Base-by-base conservation (phyloP, 163 green algal genomes). In the Scenedesmus sp. region DNA sequence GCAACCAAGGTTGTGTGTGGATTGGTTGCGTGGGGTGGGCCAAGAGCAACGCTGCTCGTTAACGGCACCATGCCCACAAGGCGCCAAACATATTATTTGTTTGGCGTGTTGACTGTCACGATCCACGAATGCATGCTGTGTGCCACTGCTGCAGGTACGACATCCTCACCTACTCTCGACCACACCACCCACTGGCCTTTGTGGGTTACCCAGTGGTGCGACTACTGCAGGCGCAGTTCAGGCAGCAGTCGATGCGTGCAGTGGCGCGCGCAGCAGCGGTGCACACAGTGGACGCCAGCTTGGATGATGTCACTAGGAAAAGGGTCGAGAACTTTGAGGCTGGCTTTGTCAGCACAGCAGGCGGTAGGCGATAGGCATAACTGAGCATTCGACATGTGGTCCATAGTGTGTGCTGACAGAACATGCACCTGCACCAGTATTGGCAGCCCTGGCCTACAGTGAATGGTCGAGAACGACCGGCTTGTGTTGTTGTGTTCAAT, bases 191-290 rank as follows among this genome's bases (percentile, higher is more conserved):
- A 3, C 77, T 98, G 34, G 94, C 96, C 3, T 52, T 91, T 2
- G 52, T 95, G 3, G 93, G 90, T 12, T 97, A 97, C 90, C 96
- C 96, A 0, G 62, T 98, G 0, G 93, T 97, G 59, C 91, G 96
- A 8, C 77, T 94, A 23, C 96, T 96, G 92, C 97, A 99, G 91
- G 82, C 88, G 9, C 94, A 90, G 46, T 98, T 98, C 86, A 91
- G 90, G 2, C 8, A 67, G 3, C 93, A 98, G 13, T 96, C 94
- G 12, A 93, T 94, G 55, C 82, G 82, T 9, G 93, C 94, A 3
- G 92, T 98, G 77, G 54, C 70, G 12, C 62, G 90, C 26, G 85
- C 90, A 55, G 86, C 90, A 83, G 90, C 90, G 34, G 7, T 81
- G n/a, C n/a, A 62, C 2, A 66, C 57, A 10, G 87, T 91, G 26